A percentile compares a stretch with the other conserved stretches of the same genome.
Evolutionary conservation across 225 moss, liverwort and hornwort genomes (phyloP).

Genomic region (Straminergon stramineum): DNA sequence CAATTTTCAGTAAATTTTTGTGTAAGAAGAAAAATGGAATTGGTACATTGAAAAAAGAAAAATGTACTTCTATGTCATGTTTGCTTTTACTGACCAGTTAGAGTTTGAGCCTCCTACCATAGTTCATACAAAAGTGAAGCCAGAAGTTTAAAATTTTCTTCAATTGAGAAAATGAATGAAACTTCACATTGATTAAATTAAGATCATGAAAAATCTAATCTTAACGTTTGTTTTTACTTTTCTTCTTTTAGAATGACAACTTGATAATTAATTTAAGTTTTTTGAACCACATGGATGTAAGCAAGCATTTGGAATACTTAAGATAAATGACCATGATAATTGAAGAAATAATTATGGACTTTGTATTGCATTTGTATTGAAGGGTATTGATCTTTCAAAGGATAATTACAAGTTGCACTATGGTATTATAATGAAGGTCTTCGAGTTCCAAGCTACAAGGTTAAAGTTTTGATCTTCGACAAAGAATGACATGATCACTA

Average conservation of each 20-base stretch:
- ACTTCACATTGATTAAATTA: not conserved
- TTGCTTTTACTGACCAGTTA: too few species aligned
- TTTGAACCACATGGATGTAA: not conserved
- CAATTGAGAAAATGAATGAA: not conserved
- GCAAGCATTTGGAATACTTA: not conserved
- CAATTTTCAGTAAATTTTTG: too few species aligned
- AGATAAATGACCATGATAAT: not conserved
- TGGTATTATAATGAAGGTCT: not conserved
- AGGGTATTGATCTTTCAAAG: not conserved
- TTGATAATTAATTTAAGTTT: not conserved
- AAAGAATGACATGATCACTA: not conserved
- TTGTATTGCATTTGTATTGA: not conserved
- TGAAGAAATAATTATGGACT: not conserved
- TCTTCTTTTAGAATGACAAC: not conserved
- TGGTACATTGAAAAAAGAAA: too few species aligned
- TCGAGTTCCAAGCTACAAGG: not conserved
- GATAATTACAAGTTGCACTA: not conserved
- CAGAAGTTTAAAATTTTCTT: not conserved
- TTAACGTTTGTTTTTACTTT: not conserved
- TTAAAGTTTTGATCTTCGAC: fast-evolving
- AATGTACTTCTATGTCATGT: too few species aligned
- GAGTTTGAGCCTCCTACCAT: too few species aligned
- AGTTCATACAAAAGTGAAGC: not conserved
- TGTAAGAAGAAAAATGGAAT: too few species aligned
- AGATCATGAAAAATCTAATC: not conserved